A percentile compares a stretch with the other conserved stretches of the same genome.
Evolutionary conservation across 257 asterid genomes (phyloP).

Genomic region (Agastache rugosa): DNA sequence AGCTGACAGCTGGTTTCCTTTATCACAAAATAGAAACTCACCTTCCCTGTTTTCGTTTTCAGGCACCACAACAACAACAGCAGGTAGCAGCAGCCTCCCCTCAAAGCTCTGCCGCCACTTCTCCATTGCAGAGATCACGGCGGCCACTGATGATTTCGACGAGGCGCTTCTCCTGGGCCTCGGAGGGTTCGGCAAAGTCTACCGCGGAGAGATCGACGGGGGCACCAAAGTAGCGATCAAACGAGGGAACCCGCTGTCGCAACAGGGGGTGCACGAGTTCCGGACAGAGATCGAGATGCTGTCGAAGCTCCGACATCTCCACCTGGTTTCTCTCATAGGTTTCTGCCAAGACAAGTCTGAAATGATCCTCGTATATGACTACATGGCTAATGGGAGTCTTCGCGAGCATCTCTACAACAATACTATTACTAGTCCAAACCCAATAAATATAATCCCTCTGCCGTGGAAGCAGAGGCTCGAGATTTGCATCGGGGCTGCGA

Average conservation of each 20-base stretch:
- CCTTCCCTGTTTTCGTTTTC: slow-evolving; percentile 63
- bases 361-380: slow-evolving; percentile 55
- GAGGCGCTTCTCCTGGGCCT: slow-evolving; percentile 80
- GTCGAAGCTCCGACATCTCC: slow-evolving; percentile 87
- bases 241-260: slow-evolving; percentile 86
- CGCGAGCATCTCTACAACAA: slow-evolving; percentile 53
- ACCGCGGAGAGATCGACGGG: slow-evolving; percentile 76
- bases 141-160: slow-evolving; percentile 81
- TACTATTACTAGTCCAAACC: not conserved
- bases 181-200: slow-evolving; percentile 91
- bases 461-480: slow-evolving; percentile 54
- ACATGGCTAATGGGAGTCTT: slow-evolving; percentile 54
- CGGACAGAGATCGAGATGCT: slow-evolving; percentile 93
- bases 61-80: slow-evolving; percentile 54
- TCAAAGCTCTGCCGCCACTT: slow-evolving; percentile 84
- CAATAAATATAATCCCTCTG: slow-evolving; percentile 30
- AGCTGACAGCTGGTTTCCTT: slow-evolving; percentile 84
- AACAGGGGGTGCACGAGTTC: slow-evolving; percentile 84
- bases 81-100: slow-evolving; percentile 67
- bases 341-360: slow-evolving; percentile 50
- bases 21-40: slow-evolving; percentile 77
- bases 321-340: slow-evolving; percentile 52
- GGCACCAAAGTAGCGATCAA: slow-evolving; percentile 83
- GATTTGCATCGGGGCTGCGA: slow-evolving; percentile 52
- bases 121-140: slow-evolving; percentile 75